Evolutionary conservation across 1,139 yeast species (phyloP), one percentile per base, ranked within the genome.

Genomic region (Hyphopichia fennica): DNA sequence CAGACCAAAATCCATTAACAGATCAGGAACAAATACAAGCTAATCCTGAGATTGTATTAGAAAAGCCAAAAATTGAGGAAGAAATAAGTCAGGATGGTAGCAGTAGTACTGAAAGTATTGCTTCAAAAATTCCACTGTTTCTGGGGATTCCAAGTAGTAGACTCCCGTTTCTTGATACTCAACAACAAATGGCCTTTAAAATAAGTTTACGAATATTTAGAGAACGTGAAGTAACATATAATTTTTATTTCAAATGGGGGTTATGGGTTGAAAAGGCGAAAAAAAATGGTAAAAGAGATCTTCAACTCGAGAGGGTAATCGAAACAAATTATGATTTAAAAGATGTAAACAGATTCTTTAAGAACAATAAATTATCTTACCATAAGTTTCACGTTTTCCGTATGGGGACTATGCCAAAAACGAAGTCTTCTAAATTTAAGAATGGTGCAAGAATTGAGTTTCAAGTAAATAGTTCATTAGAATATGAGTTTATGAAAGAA

Each of bases 181-280:
- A 45, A 27, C 58, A 60, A 37, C 43, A 36, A 10, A 36, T 40
- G 2, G 51, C 53, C 1, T 48, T 54, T 29, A 39, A 44, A 10
- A 45, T 39, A 27, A 51, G 51, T 34, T 39, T 52, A 20, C 20
- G 20, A 8, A 30, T 8, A 7, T 22, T 16, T 10, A 33, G 29
- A 15, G n/a, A 19, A 13, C 14, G 16, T 19, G 15, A 14, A 15
- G 5, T 7, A 3, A 22, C 17, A 4, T 37, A 29, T 16, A 37
- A 37, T 30, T 51, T 53, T 13, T 58, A 57, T 35, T 54, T 45
- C 39, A 49, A 50, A 16, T 60, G 65, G 65, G 43, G 42, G 3
- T 40, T 55, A 3, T 58, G 57, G 57, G 11, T 38, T 7, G 41
- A 43, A 8, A 23, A 35, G 13, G 30, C 41, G 6, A 40, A 34